phyloP scores from a whole-genome alignment of 371 early-diverging fungal species.

The Mortierella sp. region DNA sequence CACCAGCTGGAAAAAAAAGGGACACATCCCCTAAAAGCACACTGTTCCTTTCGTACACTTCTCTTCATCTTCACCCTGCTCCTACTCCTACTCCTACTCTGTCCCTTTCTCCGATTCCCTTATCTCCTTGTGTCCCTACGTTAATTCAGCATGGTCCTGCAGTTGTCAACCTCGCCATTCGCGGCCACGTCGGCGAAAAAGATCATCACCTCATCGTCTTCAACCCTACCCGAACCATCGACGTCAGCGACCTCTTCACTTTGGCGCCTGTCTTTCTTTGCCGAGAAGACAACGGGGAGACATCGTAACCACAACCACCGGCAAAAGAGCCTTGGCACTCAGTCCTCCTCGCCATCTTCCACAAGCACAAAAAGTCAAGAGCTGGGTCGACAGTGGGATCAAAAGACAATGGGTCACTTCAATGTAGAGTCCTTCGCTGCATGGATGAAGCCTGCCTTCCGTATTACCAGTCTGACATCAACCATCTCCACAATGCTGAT shows the following conservation, averaged over 20 bases:
- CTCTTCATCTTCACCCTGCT: neutral
- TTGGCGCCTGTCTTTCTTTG: slow-evolving; percentile 22
- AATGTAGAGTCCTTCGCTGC: neutral
- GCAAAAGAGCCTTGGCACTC: neutral
- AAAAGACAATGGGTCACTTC: neutral
- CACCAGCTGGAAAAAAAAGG: neutral
- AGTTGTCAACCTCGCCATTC: slow-evolving; percentile 27
- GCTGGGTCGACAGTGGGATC: neutral
- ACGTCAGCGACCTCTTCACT: slow-evolving; percentile 8
- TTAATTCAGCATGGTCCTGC: slow-evolving; percentile 12
- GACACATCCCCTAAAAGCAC: too few species aligned
- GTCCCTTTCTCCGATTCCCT: too few species aligned
- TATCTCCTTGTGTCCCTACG: too few species aligned
- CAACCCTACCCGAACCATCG: neutral
- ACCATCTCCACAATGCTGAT: slow-evolving; percentile 7
- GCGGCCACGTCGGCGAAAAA: neutral
- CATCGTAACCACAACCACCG: neutral
- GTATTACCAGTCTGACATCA: slow-evolving; percentile 17
- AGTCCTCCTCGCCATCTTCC: too few species aligned
- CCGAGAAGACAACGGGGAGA: slow-evolving; percentile 4
- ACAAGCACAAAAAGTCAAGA: neutral
- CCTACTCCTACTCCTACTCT: neutral
- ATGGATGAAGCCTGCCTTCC: slow-evolving; percentile 10
- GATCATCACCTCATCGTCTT: too few species aligned
- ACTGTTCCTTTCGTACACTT: too few species aligned